Evolutionary conservation across 2,329 filamentous ascomycete species (phyloP).

Genomic region (Trichothecium roseum): DNA sequence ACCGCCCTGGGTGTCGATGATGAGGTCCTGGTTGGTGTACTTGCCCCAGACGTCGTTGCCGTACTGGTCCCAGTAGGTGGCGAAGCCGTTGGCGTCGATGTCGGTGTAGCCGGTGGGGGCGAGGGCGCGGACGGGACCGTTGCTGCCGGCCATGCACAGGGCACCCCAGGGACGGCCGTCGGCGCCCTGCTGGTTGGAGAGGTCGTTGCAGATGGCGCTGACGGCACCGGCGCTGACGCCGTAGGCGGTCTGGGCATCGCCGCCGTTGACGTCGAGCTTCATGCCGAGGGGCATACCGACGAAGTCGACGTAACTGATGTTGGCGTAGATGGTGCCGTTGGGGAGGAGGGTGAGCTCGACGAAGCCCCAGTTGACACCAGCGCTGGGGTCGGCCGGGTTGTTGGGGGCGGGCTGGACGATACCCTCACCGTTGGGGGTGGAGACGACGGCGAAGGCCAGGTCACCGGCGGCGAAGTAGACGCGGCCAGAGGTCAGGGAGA

Average conservation of each 20-base stretch:
- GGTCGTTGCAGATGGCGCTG: slow-evolving; percentile 26
- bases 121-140: slow-evolving; percentile 27
- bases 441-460: slow-evolving; percentile 29
- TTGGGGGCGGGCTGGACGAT: slow-evolving; percentile 37
- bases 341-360: slow-evolving; percentile 33
- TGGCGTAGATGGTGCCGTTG: slow-evolving; percentile 28
- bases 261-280: slow-evolving; percentile 42
- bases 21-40: slow-evolving; percentile 25
- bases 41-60: slow-evolving; percentile 33
- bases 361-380: slow-evolving; percentile 36
- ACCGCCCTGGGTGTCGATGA: slow-evolving; percentile 28
- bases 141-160: slow-evolving; percentile 28
- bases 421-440: slow-evolving; percentile 16
- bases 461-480: slow-evolving; percentile 33
- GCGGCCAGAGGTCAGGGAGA: slow-evolving; percentile 26
- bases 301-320: slow-evolving; percentile 41
- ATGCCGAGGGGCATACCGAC: slow-evolving; percentile 40
- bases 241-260: slow-evolving; percentile 19
- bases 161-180: slow-evolving; percentile 32
- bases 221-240: too few relatives aligned
- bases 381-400: slow-evolving; percentile 30
- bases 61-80: slow-evolving; percentile 31
- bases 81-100: slow-evolving; percentile 22
- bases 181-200: slow-evolving; percentile 20
- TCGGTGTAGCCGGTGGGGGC: slow-evolving; percentile 30